A percentile compares a stretch with the other conserved stretches of the same genome.
Evolutionary conservation across 2,329 filamentous ascomycete genomes (phyloP).

Genomic region (Pseudogymnoascus sp.): DNA sequence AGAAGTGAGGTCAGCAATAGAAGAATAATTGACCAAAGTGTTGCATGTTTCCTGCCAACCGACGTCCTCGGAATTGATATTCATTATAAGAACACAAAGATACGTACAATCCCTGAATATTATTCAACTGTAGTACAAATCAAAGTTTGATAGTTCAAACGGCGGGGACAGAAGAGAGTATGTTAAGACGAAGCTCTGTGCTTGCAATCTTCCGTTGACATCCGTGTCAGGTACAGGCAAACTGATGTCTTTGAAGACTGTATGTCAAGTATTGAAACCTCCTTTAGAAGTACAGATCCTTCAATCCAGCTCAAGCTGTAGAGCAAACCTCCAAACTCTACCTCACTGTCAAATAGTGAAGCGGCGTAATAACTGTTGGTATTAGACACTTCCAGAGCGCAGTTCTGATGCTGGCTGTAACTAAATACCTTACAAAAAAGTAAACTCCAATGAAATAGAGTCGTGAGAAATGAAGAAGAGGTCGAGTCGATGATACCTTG

Average conservation of each 20-base stretch:
- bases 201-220: slow-evolving; percentile 37
- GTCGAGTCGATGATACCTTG: slow-evolving; percentile 4
- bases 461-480: not conserved
- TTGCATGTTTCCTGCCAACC: slow-evolving; percentile 11
- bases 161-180: slow-evolving; percentile 33
- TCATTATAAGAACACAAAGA: slow-evolving; percentile 21
- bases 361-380: not conserved
- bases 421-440: not conserved
- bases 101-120: slow-evolving; percentile 30
- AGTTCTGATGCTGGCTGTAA: not conserved
- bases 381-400: not conserved
- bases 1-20: slow-evolving; percentile 8
- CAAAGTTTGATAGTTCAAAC: slow-evolving; percentile 27
- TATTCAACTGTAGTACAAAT: slow-evolving; percentile 20
- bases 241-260: slow-evolving; percentile 7
- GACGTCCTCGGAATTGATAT: slow-evolving; percentile 28
- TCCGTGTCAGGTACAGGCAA: slow-evolving; percentile 5
- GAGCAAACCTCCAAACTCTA: not conserved
- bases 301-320: slow-evolving; percentile 6
- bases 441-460: not conserved
- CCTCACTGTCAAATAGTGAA: not conserved
- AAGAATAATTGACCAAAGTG: not conserved
- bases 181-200: slow-evolving; percentile 55
- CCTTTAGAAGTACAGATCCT: slow-evolving; percentile 5
- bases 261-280: slow-evolving; percentile 5